phyloP scores from a whole-genome alignment of 768 basidiomycete species.

The Macrolepiota dolichaula region DNA sequence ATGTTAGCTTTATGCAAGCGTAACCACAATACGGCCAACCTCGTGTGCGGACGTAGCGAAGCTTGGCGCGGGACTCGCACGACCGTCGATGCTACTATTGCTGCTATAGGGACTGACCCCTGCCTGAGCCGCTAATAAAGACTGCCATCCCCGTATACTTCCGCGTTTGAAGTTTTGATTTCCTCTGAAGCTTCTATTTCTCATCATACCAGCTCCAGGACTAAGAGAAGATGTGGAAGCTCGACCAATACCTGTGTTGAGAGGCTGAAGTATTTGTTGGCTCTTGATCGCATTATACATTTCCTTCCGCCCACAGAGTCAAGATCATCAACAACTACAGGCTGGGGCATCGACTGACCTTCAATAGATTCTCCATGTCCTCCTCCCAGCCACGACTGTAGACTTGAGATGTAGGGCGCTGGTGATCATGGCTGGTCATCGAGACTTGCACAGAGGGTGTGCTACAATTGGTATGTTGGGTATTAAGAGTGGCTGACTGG shows the following conservation, averaged over 20 bases:
- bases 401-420: slow-evolving; percentile 24
- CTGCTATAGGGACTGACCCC: slow-evolving; percentile 82
- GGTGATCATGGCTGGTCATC: slow-evolving; percentile 28
- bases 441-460: slow-evolving; percentile 62
- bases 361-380: slow-evolving; percentile 84
- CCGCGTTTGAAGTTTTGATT: slow-evolving; percentile 76
- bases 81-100: slow-evolving; percentile 79
- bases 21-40: slow-evolving; percentile 30
- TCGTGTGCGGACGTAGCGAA: slow-evolving; percentile 89
- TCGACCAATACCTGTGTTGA: slow-evolving; percentile 43
- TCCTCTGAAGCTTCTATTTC: slow-evolving; percentile 71
- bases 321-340: neutral
- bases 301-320: slow-evolving; percentile 48
- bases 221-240: slow-evolving; percentile 55
- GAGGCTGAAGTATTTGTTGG: slow-evolving; percentile 86
- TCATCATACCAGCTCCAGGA: slow-evolving; percentile 49
- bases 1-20: neutral
- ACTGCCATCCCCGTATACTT: slow-evolving; percentile 85
- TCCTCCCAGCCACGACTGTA: slow-evolving; percentile 77
- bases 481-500: slow-evolving; percentile 24
- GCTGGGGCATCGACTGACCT: slow-evolving; percentile 25
- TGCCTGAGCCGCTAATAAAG: slow-evolving; percentile 65
- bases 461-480: slow-evolving; percentile 53
- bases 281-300: slow-evolving; percentile 92
- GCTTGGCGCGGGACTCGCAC: slow-evolving; percentile 93